Evolutionary conservation across 2,329 filamentous ascomycete species (phyloP), one percentile per base, ranked within the genome.

Genomic region (Acarospora socialis): DNA sequence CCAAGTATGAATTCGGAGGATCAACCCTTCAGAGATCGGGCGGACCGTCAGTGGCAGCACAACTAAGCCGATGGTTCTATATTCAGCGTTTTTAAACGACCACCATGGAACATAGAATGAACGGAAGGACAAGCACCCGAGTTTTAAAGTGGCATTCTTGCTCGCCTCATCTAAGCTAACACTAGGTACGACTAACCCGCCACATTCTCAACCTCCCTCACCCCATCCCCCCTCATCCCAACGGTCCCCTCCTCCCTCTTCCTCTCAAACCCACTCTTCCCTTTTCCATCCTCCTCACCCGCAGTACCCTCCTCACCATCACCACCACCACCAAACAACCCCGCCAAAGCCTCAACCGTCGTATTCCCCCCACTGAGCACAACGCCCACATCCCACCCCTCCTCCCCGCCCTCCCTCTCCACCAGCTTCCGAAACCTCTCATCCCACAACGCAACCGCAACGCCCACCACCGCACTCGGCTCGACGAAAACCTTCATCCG

Each of bases 401-500:
- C 62, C 32, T 71, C 65, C 0, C 81, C 80, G 0, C 63, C 79
- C 53, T 86, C 79, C 37, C 48, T 54, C 58, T 82, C 73, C 7
- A 86, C 78, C 54, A 77, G 54, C 8, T 48, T 52, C 36, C 82
- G 61, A 40, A 94, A 94, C 3, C 84, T 81, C 55, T 92, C 81
- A 51, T 93, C 79, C 43, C 73, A 94, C 43, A 95, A 58, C 32
- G 75, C 77, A 5, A 81, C 80, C 0, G 87, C 90, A 37, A 95
- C 54, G 1, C 74, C 72, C n/a, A 94, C 86, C 2, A 77, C 83
- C 0, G 80, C 73, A 54, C 78, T 86, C 14, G 87, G 87, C 64
- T 95, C 87, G 8, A 94, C 74, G 14, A 94, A 73, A 28, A 92
- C 60, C 70, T 95, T 94, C 66, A 90, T 73, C 36, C 86, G 62